Conservation (phyloP, 768 basidiomycete species). For the Cystofilobasidium macerans region DNA sequence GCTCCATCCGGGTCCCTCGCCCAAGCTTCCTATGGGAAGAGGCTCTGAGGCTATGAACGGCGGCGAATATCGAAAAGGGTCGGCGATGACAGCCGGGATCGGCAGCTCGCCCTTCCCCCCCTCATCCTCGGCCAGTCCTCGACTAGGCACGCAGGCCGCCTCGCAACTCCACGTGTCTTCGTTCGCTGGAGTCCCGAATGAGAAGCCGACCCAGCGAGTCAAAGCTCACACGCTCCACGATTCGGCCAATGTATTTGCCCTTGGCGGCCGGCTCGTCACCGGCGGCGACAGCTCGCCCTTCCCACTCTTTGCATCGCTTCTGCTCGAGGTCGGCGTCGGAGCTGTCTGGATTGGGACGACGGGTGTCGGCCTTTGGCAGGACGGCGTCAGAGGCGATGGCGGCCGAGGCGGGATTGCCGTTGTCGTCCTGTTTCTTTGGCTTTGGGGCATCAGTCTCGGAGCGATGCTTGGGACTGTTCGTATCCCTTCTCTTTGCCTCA, state of each 20-base stretch:
- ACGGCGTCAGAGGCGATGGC: conserved; percentile 45
- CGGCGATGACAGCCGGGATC: no score
- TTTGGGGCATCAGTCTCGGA: conserved; percentile 52
- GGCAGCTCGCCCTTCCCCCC: no score
- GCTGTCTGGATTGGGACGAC: conserved; percentile 82
- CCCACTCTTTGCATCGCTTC: conserved; percentile 62
- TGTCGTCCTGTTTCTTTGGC: conserved; percentile 49
- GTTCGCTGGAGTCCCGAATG: neutral
- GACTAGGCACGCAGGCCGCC: neutral
- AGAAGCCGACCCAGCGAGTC: conserved; percentile 12
- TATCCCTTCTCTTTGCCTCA: conserved; percentile 15
- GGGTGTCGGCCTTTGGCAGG: conserved; percentile 76
- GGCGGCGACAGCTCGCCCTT: conserved; percentile 69
- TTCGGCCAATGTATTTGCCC: conserved; percentile 47
- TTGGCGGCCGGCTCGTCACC: conserved; percentile 59
- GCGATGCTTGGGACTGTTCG: conserved; percentile 68
- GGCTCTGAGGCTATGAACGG: no score
- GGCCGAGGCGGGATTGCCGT: conserved; percentile 43
- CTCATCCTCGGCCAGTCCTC: no score
- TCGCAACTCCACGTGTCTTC: neutral
- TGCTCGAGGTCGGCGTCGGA: conserved; percentile 54
- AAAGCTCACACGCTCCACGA: conserved; percentile 30
- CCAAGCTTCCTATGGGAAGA: neutral
- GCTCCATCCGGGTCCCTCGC: neutral
- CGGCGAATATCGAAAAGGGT: no score